phyloP scores from a whole-genome alignment of 768 basidiomycete genomes.

The Termitomyces sp. region DNA sequence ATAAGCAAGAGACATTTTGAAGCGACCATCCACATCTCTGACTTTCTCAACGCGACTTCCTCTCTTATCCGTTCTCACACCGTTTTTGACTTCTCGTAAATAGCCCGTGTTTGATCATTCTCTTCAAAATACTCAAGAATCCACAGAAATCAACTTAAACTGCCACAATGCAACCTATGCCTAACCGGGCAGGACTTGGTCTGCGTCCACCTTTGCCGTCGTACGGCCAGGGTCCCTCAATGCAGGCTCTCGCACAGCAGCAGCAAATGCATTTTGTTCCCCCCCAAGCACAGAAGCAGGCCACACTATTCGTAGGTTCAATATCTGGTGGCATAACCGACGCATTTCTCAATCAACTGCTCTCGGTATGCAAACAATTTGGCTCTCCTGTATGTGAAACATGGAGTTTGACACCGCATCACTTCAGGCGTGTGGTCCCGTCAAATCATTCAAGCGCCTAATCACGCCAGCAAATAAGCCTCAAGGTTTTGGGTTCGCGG shows the following conservation, averaged over 20 bases:
- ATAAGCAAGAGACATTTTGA: conserved; percentile 1
- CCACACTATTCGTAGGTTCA: conserved; percentile 86
- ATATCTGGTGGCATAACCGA: conserved; percentile 93
- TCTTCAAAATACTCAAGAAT: not conserved
- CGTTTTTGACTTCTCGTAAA: not conserved
- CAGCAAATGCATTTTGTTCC: conserved; percentile 67
- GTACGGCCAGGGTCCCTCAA: conserved; percentile 89
- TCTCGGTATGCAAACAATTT: conserved; percentile 48
- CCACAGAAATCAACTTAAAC: not conserved
- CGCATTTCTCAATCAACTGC: conserved; percentile 67
- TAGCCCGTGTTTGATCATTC: not conserved
- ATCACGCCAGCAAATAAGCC: conserved; percentile 91
- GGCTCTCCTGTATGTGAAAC: not conserved
- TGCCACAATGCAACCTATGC: conserved; percentile 54
- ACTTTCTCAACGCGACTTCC: not conserved
- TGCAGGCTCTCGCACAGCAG: conserved; percentile 85
- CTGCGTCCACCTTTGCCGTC: conserved; percentile 83
- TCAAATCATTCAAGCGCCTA: conserved; percentile 88
- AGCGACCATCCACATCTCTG: not conserved
- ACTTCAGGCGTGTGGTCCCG: conserved; percentile 77
- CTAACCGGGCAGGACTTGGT: conserved; percentile 82
- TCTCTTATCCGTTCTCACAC: not conserved
- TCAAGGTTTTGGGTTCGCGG: conserved; percentile 95
- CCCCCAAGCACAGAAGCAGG: conserved; percentile 63
- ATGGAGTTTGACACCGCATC: not conserved